phyloP scores from a whole-genome alignment of 2,329 filamentous ascomycete genomes.

The Xylaria hypoxylon region DNA sequence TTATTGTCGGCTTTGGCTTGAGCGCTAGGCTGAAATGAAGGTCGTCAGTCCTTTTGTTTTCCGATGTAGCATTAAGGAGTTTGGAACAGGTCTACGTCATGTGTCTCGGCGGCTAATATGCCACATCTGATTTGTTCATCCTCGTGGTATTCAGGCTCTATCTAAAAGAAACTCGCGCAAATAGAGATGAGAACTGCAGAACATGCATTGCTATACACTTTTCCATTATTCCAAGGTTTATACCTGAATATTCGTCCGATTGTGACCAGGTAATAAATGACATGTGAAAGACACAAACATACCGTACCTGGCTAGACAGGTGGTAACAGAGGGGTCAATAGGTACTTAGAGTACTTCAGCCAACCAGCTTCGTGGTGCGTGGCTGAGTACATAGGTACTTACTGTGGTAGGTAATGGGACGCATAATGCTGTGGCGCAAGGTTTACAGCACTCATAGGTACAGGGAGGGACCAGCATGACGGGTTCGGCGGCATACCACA shows the following conservation, averaged over 20 bases:
- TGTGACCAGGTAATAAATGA: background rate
- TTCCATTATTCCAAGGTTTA: background rate
- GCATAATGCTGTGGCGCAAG: constrained; percentile 10
- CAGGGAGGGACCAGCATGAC: background rate
- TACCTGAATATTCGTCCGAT: background rate
- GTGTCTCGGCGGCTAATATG: background rate
- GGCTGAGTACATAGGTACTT: background rate
- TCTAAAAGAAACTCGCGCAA: background rate
- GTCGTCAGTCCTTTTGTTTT: background rate
- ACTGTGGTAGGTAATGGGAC: background rate
- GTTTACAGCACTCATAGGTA: too few relatives aligned
- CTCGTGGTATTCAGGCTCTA: background rate
- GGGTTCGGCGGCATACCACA: background rate
- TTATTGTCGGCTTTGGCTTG: background rate
- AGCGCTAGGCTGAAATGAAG: background rate
- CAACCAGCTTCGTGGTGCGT: constrained; percentile 1
- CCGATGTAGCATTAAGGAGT: constrained; percentile 17
- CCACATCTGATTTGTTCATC: background rate
- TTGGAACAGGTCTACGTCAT: constrained; percentile 4
- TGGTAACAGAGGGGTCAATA: background rate
- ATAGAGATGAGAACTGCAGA: background rate
- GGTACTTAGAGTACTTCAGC: background rate
- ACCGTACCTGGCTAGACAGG: background rate
- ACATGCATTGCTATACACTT: background rate
- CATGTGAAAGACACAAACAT: constrained; percentile 15